phyloP scores from a whole-genome alignment of 306 rosid species.

The Acmispon strigosus region DNA sequence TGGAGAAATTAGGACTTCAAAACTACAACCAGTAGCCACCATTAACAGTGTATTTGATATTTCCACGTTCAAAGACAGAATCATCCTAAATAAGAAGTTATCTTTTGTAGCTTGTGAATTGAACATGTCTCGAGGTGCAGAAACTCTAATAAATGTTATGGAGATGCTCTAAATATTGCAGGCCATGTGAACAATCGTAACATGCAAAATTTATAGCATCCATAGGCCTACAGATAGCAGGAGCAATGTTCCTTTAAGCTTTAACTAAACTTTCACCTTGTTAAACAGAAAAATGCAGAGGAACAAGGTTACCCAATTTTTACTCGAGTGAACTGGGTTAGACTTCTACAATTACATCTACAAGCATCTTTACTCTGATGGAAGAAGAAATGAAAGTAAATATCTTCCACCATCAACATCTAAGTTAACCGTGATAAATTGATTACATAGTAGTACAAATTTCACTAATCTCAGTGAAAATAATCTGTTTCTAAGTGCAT shows the following conservation, averaged over 20 bases:
- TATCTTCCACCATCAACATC: slow-evolving; percentile 22
- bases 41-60: no score
- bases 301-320: slow-evolving; percentile 22
- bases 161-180: no score
- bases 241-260: not conserved
- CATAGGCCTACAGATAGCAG: slow-evolving; percentile 24
- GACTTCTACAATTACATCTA: slow-evolving; percentile 32
- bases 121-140: no score
- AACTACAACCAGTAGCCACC: not conserved
- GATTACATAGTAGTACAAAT: slow-evolving; percentile 29
- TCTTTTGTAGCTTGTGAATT: no score
- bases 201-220: not conserved
- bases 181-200: not conserved
- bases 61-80: no score
- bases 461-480: slow-evolving; percentile 26
- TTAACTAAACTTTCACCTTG: not conserved
- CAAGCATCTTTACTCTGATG: slow-evolving; percentile 6
- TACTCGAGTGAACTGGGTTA: slow-evolving; percentile 14
- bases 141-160: no score
- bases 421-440: slow-evolving; percentile 27
- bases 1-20: not conserved
- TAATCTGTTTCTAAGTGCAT: slow-evolving; percentile 1
- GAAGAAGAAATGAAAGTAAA: slow-evolving; percentile 20
- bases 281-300: not conserved
- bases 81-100: no score